Evolutionary conservation across 23 red algal species (phyloP).

Genomic region (Gracilaria caudata): DNA sequence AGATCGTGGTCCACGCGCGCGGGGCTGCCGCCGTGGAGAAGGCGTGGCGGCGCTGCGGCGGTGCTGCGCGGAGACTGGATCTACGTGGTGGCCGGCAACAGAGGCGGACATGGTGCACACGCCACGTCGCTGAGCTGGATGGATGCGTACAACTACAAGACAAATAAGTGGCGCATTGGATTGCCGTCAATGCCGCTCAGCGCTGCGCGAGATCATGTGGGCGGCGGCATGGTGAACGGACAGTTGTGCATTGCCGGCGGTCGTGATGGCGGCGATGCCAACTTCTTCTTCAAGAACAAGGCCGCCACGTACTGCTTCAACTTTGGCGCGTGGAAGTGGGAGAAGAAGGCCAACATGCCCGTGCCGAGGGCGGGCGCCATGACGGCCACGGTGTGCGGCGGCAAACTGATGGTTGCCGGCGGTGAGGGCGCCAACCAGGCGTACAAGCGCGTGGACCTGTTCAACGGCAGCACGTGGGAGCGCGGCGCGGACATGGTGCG

Average conservation of each 20-base stretch:
- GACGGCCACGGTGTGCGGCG: conserved; percentile 31
- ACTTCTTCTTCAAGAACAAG: conserved; percentile 57
- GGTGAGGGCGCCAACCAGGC: conserved; percentile 64
- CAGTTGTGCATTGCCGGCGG: conserved; percentile 69
- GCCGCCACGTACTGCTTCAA: conserved; percentile 53
- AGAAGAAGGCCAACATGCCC: conserved; percentile 43
- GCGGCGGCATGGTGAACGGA: conserved; percentile 48
- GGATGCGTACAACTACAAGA: conserved; percentile 64
- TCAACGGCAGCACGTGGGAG: conserved; percentile 27
- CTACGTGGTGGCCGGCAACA: conserved; percentile 70
- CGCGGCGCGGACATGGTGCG: not conserved
- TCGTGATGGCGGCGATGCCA: conserved; percentile 52
- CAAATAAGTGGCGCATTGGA: conserved; percentile 5
- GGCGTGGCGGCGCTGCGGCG: conserved; percentile 52
- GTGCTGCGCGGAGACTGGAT: conserved; percentile 46
- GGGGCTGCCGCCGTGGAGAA: conserved; percentile 30
- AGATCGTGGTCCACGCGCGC: conserved; percentile 38
- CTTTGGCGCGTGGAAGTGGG: conserved; percentile 59
- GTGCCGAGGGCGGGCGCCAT: conserved; percentile 55
- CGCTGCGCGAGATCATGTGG: conserved; percentile 55
- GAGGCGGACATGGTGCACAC: conserved; percentile 73
- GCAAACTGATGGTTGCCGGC: conserved; percentile 60
- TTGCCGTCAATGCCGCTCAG: conserved; percentile 30
- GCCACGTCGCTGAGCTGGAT: conserved; percentile 70
- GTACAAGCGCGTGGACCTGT: conserved; percentile 43